Evolutionary conservation across 1,139 yeast genomes (phyloP), one percentile per base, ranked within the genome.

Genomic region (Casaregolazyma lundiana): DNA sequence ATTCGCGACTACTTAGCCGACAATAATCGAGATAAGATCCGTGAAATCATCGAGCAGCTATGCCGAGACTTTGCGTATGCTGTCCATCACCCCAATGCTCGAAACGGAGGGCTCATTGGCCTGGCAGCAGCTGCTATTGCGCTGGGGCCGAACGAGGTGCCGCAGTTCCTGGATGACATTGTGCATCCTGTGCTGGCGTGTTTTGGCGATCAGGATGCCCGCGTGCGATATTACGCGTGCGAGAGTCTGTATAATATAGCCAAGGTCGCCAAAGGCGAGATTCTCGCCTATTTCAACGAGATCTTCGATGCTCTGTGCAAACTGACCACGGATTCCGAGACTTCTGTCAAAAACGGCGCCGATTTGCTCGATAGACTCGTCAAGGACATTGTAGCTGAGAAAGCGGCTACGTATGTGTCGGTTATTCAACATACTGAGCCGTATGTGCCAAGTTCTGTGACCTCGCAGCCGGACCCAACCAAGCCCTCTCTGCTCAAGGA

Each of bases 211-310:
- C 96, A 94, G 50, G 97, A 94, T 62, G 95, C 97, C 8, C 77
- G 96, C 54, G 98, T 94, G 6, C 73, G 99, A 45, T 94, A 94
- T 60, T 94, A 90, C 65, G 97, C 98, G 0, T 92, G 98, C 68
- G 99, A 94, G 63, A 85, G 96, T 38, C 73, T 94, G 53, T 94
- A 94, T 67, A 94, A 94, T 66, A 90, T 94, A 43, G 96, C 98
- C 45, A 94, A 94, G 64, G 95, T 92, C 18, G 96, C 98, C 4
- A 80, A 95, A 57, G 98, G 98, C 16, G 98, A 94, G 64, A 86
- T 92, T 19, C 69, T 94, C 53, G 71, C 85, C 11, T 92, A 88
- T 64, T 92, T 92, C 70, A 94, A 92, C 64, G 97, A 92, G 65
- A 83, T 90, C 2, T 94, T 94, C 63, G 98, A 94, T 61, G 94